Conservation (phyloP, 257 asterid genomes). For the Capsicum chinense region DNA sequence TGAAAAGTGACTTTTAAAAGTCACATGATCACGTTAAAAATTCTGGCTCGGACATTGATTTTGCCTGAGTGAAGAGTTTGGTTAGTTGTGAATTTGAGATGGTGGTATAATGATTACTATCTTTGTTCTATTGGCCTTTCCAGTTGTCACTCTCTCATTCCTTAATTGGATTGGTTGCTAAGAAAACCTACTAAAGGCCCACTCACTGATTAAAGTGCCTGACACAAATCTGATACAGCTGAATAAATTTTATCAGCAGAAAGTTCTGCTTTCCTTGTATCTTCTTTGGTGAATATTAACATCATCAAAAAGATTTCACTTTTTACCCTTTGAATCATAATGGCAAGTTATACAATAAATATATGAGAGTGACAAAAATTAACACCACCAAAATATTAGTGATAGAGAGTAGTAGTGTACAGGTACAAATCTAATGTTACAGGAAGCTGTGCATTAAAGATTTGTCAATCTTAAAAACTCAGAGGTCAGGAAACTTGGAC, state of each 20-base stretch:
- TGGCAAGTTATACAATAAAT: background rate
- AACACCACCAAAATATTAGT: background rate
- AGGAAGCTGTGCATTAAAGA: background rate
- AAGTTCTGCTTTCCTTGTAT: constrained; percentile 21
- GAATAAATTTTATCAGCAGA: constrained; percentile 24
- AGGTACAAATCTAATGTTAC: constrained; percentile 12
- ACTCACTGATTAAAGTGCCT: constrained; percentile 48
- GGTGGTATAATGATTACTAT: constrained; percentile 40
- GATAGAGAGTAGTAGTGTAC: constrained; percentile 7
- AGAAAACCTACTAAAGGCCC: constrained; percentile 40
- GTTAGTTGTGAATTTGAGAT: background rate
- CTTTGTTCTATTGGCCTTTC: constrained; percentile 41
- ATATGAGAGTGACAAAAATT: background rate
- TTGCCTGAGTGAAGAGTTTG: background rate
- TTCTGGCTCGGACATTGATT: background rate
- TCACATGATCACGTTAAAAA: background rate
- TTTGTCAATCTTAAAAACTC: constrained; percentile 20
- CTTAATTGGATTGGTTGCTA: constrained; percentile 33
- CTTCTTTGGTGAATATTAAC: constrained; percentile 24
- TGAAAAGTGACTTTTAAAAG: background rate
- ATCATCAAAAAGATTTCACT: constrained; percentile 26
- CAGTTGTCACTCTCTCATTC: constrained; percentile 40
- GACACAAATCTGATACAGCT: constrained; percentile 42
- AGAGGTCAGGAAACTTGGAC: background rate
- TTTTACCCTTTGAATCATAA: constrained; percentile 32